Evolutionary conservation across 2,329 filamentous ascomycete genomes (phyloP), one percentile per base, ranked within the genome.

Genomic region (Colletotrichum tabaci): DNA sequence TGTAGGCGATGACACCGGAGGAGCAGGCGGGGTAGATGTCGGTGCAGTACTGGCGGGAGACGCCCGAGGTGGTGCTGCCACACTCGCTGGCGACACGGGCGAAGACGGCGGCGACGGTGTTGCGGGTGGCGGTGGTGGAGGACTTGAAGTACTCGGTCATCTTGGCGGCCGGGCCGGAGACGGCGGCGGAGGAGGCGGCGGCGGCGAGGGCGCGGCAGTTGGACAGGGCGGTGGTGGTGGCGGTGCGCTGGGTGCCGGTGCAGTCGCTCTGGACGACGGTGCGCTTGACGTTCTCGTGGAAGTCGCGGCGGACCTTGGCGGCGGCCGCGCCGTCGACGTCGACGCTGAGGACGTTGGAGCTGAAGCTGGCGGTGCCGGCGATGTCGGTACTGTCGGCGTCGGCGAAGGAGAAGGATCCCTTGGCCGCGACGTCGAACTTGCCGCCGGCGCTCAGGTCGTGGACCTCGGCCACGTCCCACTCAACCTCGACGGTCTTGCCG

Each of bases 121-220:
- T 83, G 50, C 87, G 85, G 12, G 83, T 83, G 3, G 80, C 72
- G n/a, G 79, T 73, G 15, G 74, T 80, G 38, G 86, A 87, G 0
- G 86, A 87, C 81, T 91, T 92, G 86, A 92, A 93, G 84, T 91
- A 92, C 77, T 91, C 88, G 46, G 79, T 80, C 75, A 91, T 80
- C 76, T 86, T 89, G 75, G 82, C 79, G 4, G 84, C 83, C 0
- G 82, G 74, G 38, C 87, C 88, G 0, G 84, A 87, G 1, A 83
- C 78, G 0, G 89, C 88, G 2, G 87, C 87, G 1, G 80, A 77
- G 0, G 87, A 84, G 12, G 91, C 90, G 4, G 82, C 79, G 3
- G 80, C 81, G 1, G 91, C 89, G 6, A 91, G 82, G 18, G 79
- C 81, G 7, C 84, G 81, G 76, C 90, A 89, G 79, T 89, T 87